A percentile compares a stretch with the other conserved stretches of the same genome.
Conservation (phyloP, 257 asterid genomes). For the Ocimum tenuiflorum region DNA sequence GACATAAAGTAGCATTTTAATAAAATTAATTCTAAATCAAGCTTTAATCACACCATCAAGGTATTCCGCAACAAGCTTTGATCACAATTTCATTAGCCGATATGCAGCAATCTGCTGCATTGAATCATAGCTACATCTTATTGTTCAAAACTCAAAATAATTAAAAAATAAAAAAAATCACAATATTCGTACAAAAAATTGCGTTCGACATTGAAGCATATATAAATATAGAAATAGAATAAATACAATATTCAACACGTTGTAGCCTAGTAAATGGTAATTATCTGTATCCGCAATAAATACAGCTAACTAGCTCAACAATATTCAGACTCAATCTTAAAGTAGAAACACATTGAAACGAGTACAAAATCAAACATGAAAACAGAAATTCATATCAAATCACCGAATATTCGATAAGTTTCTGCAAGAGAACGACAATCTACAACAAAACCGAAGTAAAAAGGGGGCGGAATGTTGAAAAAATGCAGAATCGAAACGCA, state of each 20-base stretch:
- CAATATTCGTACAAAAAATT: background rate
- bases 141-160: background rate
- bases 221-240: background rate
- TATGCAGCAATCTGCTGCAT: too few species aligned
- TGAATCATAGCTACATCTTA: constrained; percentile 11
- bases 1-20: background rate
- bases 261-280: background rate
- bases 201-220: background rate
- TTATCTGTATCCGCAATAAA: constrained; percentile 4
- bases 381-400: constrained; percentile 12
- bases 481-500: constrained; percentile 17
- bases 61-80: too few species aligned
- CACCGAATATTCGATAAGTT: background rate
- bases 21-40: background rate
- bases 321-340: constrained; percentile 4
- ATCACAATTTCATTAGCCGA: too few species aligned
- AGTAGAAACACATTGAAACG: constrained; percentile 6
- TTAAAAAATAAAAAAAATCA: background rate
- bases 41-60: background rate
- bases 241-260: background rate
- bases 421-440: constrained; percentile 2
- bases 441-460: background rate
- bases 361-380: constrained; percentile 3
- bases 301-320: background rate
- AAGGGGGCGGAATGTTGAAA: background rate